These are phyloP conservation scores for Pythium aquatile DNA, from an alignment of 352 stramenopile species.

Conservation along the genomic window DNA sequence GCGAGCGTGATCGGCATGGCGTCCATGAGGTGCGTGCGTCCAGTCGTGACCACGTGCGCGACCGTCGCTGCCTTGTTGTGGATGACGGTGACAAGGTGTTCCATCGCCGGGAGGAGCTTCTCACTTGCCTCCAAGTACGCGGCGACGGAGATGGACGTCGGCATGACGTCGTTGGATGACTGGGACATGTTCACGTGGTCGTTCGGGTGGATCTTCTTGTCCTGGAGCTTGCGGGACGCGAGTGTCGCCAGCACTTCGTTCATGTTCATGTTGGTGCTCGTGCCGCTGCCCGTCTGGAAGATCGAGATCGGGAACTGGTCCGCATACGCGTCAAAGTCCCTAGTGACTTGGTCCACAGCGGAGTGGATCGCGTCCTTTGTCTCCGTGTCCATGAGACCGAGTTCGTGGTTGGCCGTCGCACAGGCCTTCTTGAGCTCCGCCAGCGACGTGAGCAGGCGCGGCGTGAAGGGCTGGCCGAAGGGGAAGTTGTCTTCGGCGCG, in stretches of 20 bases:
- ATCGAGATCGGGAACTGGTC: constrained; percentile 57
- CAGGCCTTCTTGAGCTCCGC: constrained; percentile 51
- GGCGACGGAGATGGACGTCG: constrained; percentile 51
- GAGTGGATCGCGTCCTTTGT: constrained; percentile 38
- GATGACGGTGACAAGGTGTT: constrained; percentile 38
- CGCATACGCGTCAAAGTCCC: constrained; percentile 32
- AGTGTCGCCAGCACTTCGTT: constrained; percentile 96
- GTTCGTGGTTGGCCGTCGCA: constrained; percentile 41
- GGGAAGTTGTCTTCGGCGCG: constrained; percentile 52
- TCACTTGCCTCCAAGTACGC: constrained; percentile 49
- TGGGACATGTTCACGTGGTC: constrained; percentile 76
- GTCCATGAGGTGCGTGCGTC: constrained; percentile 78
- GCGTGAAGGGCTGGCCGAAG: constrained; percentile 45
- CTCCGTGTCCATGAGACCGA: constrained; percentile 36
- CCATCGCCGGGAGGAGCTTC: constrained; percentile 62
- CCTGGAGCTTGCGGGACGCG: constrained; percentile 58
- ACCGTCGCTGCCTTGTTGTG: constrained; percentile 38
- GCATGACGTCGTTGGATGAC: constrained; percentile 68
- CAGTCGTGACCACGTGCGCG: constrained; percentile 51
- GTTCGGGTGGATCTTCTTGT: constrained; percentile 74
- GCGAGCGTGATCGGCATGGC: constrained; percentile 55
- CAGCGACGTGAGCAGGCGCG: constrained; percentile 40
- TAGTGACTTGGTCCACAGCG: constrained; percentile 34
- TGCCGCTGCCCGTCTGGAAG: constrained; percentile 93
- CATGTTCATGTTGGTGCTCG: constrained; percentile 98